A percentile compares a stretch with the other conserved stretches of the same genome.
phyloP scores from a whole-genome alignment of 306 rosid genomes.

The Leucaena leucocephala region DNA sequence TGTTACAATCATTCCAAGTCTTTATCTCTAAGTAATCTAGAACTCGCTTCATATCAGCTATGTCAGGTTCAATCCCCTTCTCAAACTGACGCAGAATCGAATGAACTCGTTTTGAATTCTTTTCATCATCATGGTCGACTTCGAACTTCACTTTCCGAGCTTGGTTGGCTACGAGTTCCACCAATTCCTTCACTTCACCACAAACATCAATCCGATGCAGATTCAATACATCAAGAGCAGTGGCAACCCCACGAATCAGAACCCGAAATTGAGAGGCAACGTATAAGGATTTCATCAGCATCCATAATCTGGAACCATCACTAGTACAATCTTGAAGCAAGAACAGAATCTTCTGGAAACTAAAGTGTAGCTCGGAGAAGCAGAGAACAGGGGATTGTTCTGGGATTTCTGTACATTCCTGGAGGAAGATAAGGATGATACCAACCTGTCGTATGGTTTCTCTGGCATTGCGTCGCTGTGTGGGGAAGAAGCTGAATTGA shows the following conservation, averaged over 20 bases:
- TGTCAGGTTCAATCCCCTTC: slow-evolving; percentile 46
- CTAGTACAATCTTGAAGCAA: slow-evolving; percentile 53
- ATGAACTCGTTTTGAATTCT: slow-evolving; percentile 17
- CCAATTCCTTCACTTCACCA: slow-evolving; percentile 55
- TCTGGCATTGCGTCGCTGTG: slow-evolving; percentile 50
- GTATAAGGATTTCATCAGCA: slow-evolving; percentile 47
- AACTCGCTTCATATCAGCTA: slow-evolving; percentile 27
- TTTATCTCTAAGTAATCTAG: slow-evolving; percentile 47
- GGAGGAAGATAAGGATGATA: slow-evolving; percentile 54
- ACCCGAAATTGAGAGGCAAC: slow-evolving; percentile 42
- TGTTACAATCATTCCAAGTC: slow-evolving; percentile 54
- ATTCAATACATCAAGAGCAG: slow-evolving; percentile 58
- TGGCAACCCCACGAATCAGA: slow-evolving; percentile 40
- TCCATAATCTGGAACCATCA: slow-evolving; percentile 46
- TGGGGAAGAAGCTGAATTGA: slow-evolving; percentile 38
- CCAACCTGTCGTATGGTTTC: slow-evolving; percentile 52
- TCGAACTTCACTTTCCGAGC: slow-evolving; percentile 42
- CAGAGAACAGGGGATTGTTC: slow-evolving; percentile 25
- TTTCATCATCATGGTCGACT: slow-evolving; percentile 37
- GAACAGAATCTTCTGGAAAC: slow-evolving; percentile 51
- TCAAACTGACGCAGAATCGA: slow-evolving; percentile 44
- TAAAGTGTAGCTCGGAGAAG: slow-evolving; percentile 55
- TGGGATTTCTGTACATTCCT: slow-evolving; percentile 47
- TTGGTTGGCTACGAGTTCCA: slow-evolving; percentile 50
- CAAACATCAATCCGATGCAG: slow-evolving; percentile 33